Base-by-base conservation (phyloP, 2,329 filamentous ascomycete genomes). In the Ceratocystis eucalypticola region DNA sequence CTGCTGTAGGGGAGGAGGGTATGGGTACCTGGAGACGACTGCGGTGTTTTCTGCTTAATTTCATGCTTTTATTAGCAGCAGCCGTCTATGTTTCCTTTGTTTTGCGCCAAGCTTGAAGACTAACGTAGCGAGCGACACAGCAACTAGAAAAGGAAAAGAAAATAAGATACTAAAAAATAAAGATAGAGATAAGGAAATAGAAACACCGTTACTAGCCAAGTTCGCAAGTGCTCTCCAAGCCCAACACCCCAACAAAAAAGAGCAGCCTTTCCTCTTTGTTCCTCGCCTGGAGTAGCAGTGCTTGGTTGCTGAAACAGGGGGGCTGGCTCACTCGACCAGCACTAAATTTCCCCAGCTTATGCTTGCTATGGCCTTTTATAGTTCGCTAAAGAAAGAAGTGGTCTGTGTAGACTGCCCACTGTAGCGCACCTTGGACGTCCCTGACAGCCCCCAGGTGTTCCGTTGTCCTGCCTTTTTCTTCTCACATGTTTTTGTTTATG, bases 21-120 rank as follows among this genome's bases (percentile, higher is more conserved):
- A 6, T n/a, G 33, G 10, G 33, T 37, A 7, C 30, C 30, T 33
- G 1, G 30, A 33, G 30, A 33, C 30, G 30, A 33, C 30, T 37
- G 55, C 55, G 55, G 12, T 59, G 25, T 59, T 59, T 37, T 37
- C 55, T 33, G 25, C 25, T 37, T 20, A 4, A 59, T 37, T 59
- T 37, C 28, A 30, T 59, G 28, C 55, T 59, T 59, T 30, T 59
- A 59, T 59, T 59, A 59, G 55, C 5, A 59, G 25, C 28, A 59
- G 28, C 17, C n/a, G 28, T 17, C 17, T n/a, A 33, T n/a, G 55
- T 20, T 12, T 59, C 55, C 55, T 37, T 30, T 59, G 55, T 30
- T 30, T 8, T 8, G 7, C 28, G 25, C 55, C 55, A 20, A 59
- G 25, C 55, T n/a, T 20, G 22, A 17, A 30, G 37, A 41, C 37